These are phyloP conservation scores for Xylaria longipes DNA, from an alignment of 495 filamentous ascomycete species.

Conservation along the genomic window DNA sequence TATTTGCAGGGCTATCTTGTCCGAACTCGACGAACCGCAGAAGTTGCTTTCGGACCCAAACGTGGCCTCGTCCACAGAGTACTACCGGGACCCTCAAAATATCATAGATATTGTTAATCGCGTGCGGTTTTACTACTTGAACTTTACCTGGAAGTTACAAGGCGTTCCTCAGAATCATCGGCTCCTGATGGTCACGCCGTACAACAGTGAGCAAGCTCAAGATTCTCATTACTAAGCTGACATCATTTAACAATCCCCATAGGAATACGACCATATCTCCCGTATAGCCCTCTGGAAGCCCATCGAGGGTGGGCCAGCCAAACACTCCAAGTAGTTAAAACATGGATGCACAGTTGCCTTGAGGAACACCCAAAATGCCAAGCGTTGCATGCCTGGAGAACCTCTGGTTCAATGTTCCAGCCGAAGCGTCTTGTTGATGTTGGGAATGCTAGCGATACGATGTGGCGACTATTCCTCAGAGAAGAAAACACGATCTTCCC, in stretches of 20 bases:
- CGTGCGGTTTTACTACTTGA: neutral
- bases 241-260: neutral
- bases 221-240: neutral
- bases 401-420: neutral
- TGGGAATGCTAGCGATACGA: neutral
- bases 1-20: slow-evolving; percentile 5
- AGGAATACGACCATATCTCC: neutral
- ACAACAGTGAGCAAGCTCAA: neutral
- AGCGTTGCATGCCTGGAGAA: slow-evolving; percentile 5
- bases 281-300: neutral
- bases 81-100: too few relatives aligned
- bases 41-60: neutral
- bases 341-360: neutral
- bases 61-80: neutral
- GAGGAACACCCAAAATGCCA: slow-evolving; percentile 2
- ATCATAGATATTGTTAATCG: neutral
- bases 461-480: slow-evolving; percentile 2
- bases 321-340: neutral
- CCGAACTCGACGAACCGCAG: neutral
- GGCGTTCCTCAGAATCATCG: neutral
- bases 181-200: neutral
- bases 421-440: slow-evolving; percentile 9
- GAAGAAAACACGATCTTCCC: neutral
- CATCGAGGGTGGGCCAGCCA: neutral
- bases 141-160: neutral